These are phyloP conservation scores for Cladosporium sp. DNA, from an alignment of 2,329 filamentous ascomycete genomes.

Conservation along the genomic window DNA sequence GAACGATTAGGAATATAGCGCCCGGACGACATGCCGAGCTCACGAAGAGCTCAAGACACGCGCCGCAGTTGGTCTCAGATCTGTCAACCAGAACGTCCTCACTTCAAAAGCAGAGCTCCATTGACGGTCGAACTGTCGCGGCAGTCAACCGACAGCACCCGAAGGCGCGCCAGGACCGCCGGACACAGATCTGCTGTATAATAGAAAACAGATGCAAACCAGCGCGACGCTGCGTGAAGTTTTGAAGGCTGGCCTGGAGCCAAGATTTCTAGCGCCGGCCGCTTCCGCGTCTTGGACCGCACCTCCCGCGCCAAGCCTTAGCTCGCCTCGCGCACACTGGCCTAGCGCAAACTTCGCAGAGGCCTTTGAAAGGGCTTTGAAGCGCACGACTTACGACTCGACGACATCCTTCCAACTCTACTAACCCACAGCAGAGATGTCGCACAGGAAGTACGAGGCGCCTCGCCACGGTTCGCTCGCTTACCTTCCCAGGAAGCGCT, in stretches of 20 bases:
- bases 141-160: constrained; percentile 67
- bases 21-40: constrained; percentile 62
- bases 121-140: constrained; percentile 79
- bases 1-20: constrained; percentile 87
- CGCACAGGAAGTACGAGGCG: constrained; percentile 73
- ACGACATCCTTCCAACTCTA: constrained; percentile 9
- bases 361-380: not conserved
- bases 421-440: constrained; percentile 34
- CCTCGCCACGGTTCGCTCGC: constrained; percentile 80
- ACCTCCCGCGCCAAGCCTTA: not conserved
- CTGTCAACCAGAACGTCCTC: constrained; percentile 94
- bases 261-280: not conserved
- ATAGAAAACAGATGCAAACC: constrained; percentile 27
- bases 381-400: not conserved
- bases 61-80: constrained; percentile 68
- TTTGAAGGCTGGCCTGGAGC: constrained; percentile 1
- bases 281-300: not conserved
- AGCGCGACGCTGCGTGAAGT: constrained; percentile 1
- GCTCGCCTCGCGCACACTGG: constrained; percentile 1
- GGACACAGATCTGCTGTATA: constrained; percentile 75
- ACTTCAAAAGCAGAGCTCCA: constrained; percentile 66
- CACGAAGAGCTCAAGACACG: constrained; percentile 54
- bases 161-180: constrained; percentile 62
- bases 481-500: constrained; percentile 68
- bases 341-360: constrained; percentile 7